Base-by-base conservation (phyloP, 495 filamentous ascomycete species). In the Venustampulla echinocandica region DNA sequence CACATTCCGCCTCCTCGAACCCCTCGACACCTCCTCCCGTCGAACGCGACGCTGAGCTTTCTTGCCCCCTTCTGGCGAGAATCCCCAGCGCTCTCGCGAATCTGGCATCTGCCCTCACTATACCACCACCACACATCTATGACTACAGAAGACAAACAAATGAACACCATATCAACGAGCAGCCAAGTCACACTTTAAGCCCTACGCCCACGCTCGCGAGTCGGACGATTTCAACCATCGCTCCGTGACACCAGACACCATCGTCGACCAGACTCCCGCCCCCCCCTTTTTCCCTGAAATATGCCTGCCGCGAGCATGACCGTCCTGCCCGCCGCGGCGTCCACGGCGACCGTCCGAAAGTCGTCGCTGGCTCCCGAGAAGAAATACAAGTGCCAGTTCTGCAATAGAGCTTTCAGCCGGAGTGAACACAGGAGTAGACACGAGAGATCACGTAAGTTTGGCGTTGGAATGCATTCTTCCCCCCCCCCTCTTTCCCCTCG, bases 301-400 rank as follows among this genome's bases (percentile, higher is more conserved):
- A 82, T 82, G 71, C 76, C 81, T 53, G 77, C 71, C 69, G 74
- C 79, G 61, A 81, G 74, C 69, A 77, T 77, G 65, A 76, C 76
- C 55, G 68, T 73, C 50, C 69, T 73, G 53, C 66, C 74, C 42
- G 64, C 75, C 36, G 61, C 76, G 54, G 67, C 75, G 49, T 60
- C 76, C 61, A 69, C 76, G 49, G 73, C 84, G 49, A 73, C 74
- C 25, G 71, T 70, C 58, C 65, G 79, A 55, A 81, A 80, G 62
- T 63, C 76, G 46, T 68, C 76, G 30, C 63, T 76, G 56, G 77
- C 77, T 36, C 85, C 90, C 34, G 90, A 96, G 71, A 87, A 90
- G 73, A 96, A 95, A 67, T 98, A 98, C 79, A 95, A 97, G 68
- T 98, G 92, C 70, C 87, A 94, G 75, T 98, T 95, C 68, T 98